Conservation (phyloP, 1,284 basidiomycete species). For the Phylloboletellus chloephorus region DNA sequence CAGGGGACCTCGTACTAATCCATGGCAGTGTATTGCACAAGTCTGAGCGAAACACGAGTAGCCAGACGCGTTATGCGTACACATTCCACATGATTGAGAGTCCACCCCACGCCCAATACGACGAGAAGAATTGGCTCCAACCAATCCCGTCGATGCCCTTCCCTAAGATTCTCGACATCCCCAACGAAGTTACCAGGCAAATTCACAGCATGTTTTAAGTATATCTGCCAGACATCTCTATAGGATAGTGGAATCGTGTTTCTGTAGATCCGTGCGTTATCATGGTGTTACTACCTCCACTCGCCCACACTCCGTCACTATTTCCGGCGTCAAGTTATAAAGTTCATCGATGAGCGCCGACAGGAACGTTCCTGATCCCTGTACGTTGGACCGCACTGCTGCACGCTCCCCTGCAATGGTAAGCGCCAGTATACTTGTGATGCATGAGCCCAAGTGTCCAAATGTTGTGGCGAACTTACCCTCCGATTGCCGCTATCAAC, state of each 20-base stretch:
- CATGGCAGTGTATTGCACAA: slow-evolving; percentile 89
- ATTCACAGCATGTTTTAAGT: slow-evolving; percentile 1
- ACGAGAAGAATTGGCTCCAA: slow-evolving; percentile 86
- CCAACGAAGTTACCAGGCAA: slow-evolving; percentile 12
- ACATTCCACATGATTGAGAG: slow-evolving; percentile 92
- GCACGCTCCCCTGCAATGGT: slow-evolving; percentile 85
- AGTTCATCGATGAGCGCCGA: slow-evolving; percentile 84
- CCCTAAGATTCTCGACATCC: slow-evolving; percentile 53
- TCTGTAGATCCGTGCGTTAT: background rate
- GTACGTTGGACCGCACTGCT: slow-evolving; percentile 60
- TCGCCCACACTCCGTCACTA: slow-evolving; percentile 45
- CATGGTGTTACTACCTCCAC: slow-evolving; percentile 36
- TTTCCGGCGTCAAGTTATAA: slow-evolving; percentile 55
- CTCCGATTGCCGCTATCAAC: slow-evolving; percentile 69
- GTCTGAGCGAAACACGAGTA: slow-evolving; percentile 74
- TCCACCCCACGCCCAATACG: slow-evolving; percentile 58
- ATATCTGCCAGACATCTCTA: background rate
- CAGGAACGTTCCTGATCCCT: slow-evolving; percentile 85
- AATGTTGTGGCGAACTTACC: slow-evolving; percentile 42
- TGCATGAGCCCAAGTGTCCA: slow-evolving; percentile 10
- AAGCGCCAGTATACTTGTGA: slow-evolving; percentile 66
- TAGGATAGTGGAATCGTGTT: background rate
- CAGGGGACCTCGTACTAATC: slow-evolving; percentile 83
- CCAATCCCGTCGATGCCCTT: slow-evolving; percentile 81
- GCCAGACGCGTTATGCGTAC: slow-evolving; percentile 79